These are phyloP conservation scores for Erodium chrysanthum DNA, from an alignment of 441 rosid species.

Conservation along the genomic window DNA sequence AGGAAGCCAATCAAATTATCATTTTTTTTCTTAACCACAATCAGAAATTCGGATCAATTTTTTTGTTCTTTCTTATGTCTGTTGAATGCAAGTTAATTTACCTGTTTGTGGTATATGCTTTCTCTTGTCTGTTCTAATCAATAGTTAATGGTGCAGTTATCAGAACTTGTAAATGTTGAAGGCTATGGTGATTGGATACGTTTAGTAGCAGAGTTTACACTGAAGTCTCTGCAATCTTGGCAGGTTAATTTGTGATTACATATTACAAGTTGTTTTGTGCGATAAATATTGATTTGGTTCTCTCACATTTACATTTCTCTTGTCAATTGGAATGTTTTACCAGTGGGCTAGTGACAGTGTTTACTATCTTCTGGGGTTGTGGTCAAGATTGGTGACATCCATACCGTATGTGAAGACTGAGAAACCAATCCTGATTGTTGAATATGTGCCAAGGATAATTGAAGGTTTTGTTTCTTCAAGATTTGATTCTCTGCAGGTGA, in stretches of 20 bases:
- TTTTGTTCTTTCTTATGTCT: background rate
- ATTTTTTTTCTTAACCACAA: constrained; percentile 1
- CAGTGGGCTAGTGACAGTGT: constrained; percentile 99
- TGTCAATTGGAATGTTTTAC: constrained; percentile 12
- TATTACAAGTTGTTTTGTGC: background rate
- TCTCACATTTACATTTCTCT: background rate
- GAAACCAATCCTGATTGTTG: constrained; percentile 89
- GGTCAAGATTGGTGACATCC: constrained; percentile 94
- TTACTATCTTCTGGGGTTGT: constrained; percentile 83
- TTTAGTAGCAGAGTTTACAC: constrained; percentile 87
- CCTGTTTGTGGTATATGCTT: background rate
- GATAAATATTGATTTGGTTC: background rate
- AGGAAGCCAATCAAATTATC: no score
- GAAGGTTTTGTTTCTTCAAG: constrained; percentile 94
- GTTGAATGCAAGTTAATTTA: background rate
- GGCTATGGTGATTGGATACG: constrained; percentile 98
- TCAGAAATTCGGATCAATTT: background rate
- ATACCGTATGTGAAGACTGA: constrained; percentile 92
- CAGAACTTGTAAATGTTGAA: constrained; percentile 95
- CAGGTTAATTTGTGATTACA: constrained; percentile 46
- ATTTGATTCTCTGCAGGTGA: constrained; percentile 88
- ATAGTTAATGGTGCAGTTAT: constrained; percentile 52
- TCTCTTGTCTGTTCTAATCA: constrained; percentile 13
- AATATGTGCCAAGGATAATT: constrained; percentile 91
- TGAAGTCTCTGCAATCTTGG: constrained; percentile 96